Percentiles rank a stretch among this genome's conserved stretches.
phyloP scores from a whole-genome alignment of 169 alveolate species.

The Plasmodium sp. region DNA sequence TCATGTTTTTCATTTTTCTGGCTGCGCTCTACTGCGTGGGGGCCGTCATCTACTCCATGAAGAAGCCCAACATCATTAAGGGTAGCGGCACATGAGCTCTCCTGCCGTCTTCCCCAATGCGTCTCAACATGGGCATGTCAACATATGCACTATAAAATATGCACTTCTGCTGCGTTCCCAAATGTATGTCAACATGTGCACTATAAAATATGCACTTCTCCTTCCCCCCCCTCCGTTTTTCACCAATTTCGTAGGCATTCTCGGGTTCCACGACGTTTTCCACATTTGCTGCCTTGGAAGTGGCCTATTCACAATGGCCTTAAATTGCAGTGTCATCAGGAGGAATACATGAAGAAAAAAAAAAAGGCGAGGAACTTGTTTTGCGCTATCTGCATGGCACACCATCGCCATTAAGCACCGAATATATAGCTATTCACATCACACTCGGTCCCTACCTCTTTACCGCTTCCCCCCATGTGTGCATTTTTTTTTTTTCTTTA shows the following conservation, averaged over 20 bases:
- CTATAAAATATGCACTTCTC: background rate
- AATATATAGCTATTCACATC: background rate
- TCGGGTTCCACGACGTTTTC: conserved; percentile 84
- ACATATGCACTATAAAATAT: background rate
- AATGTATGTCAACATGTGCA: background rate
- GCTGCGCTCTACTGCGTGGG: conserved; percentile 76
- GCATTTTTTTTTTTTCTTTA: background rate
- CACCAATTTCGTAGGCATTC: conserved; percentile 19
- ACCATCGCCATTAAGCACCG: background rate
- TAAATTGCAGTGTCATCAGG: conserved; percentile 76
- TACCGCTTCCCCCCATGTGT: background rate
- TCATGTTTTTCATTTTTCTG: conserved; percentile 26
- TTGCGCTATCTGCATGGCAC: background rate
- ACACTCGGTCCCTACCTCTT: background rate
- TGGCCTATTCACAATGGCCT: conserved; percentile 69
- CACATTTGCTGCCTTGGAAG: conserved; percentile 82
- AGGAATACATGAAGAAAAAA: conserved; percentile 17
- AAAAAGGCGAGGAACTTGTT: background rate
- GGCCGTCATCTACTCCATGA: conserved; percentile 78
- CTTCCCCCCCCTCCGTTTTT: background rate
- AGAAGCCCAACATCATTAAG: conserved; percentile 79
- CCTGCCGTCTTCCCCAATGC: background rate
- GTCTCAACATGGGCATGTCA: background rate
- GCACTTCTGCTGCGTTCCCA: background rate
- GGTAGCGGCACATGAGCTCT: background rate